Base-by-base conservation (phyloP, 139 green algal species). In the Picochlorum sp. region DNA sequence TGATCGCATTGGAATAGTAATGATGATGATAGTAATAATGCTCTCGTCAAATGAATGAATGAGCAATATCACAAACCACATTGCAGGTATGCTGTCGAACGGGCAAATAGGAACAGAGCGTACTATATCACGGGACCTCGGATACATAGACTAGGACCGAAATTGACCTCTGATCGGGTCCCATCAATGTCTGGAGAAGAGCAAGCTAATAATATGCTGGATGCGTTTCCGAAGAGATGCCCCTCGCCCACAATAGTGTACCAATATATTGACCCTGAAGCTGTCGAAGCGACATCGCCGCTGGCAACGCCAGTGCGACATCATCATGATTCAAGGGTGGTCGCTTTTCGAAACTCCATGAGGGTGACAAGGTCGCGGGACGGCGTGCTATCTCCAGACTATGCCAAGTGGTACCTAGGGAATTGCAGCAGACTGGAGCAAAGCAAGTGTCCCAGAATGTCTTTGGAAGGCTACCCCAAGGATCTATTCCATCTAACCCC, bases 331-430 rank as follows among this genome's bases (percentile, higher is more conserved):
- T 18, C 12, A 22, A 74, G 68, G 9, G 59, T 75, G 1, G 54
- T 65, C 28, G 67, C 67, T 22, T 69, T 71, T 41, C 65, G 65
- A 55, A 55, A 52, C 1, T 73, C 59, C 40, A 56, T 70, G 40
- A 60, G 72, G 4, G 30, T 41, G 20, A 62, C 55, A 26, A 57
- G 71, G 30, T 39, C 26, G 9, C 66, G 57, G 33, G 60, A 79
- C 32, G 47, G 64, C 18, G 43, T 80, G 14, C 37, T 80, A 7
- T 33, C 20, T 5, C 44, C 72, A 13, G 63, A 73, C n/a, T 22
- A 61, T 5, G 68, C 68, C 1, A 33, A 20, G 7, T 45, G 45
- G 4, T 75, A 75, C 50, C 72, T 74, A 20, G 50, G 63, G 2
- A 33, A 52, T 13, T 75, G 68, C 33, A 47, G 16, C 20, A 47